phyloP scores from a whole-genome alignment of 179 eudicot species.

The Gypsophila paniculata region DNA sequence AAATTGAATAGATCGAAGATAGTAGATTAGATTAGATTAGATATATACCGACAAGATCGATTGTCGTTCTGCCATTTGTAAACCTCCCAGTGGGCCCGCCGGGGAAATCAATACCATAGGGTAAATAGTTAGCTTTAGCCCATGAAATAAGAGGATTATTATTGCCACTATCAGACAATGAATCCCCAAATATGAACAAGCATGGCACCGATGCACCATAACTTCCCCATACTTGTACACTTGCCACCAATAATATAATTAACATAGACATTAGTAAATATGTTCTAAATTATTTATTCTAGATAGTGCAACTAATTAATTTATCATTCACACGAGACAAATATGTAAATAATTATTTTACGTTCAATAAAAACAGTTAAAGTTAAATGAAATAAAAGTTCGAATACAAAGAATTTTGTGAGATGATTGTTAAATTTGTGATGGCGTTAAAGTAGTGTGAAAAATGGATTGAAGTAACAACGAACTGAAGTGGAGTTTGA shows the following conservation, averaged over 20 bases:
- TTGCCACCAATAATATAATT: slow-evolving; percentile 19
- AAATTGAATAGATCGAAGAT: no score
- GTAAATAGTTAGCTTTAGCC: slow-evolving; percentile 39
- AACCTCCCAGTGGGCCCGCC: slow-evolving; percentile 42
- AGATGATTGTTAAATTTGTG: no score
- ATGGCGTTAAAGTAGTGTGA: no score
- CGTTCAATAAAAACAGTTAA: no score
- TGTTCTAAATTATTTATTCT: neutral
- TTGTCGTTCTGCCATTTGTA: slow-evolving; percentile 34
- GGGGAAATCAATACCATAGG: slow-evolving; percentile 50
- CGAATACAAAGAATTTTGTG: no score
- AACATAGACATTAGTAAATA: neutral
- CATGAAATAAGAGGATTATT: slow-evolving; percentile 27
- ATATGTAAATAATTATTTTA: no score
- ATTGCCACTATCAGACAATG: slow-evolving; percentile 47
- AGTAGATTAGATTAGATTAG: no score
- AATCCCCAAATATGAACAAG: slow-evolving; percentile 41
- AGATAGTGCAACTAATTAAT: no score
- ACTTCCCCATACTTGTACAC: slow-evolving; percentile 11
- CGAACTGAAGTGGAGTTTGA: no score
- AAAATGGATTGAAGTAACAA: no score
- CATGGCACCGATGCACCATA: slow-evolving; percentile 33
- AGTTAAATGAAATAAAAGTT: no score
- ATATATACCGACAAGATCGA: slow-evolving; percentile 35
- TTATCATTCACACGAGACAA: no score